Percentiles rank a stretch among this genome's conserved stretches.
Evolutionary conservation across 768 basidiomycete genomes (phyloP).

Genomic region (Clathrus columnatus): DNA sequence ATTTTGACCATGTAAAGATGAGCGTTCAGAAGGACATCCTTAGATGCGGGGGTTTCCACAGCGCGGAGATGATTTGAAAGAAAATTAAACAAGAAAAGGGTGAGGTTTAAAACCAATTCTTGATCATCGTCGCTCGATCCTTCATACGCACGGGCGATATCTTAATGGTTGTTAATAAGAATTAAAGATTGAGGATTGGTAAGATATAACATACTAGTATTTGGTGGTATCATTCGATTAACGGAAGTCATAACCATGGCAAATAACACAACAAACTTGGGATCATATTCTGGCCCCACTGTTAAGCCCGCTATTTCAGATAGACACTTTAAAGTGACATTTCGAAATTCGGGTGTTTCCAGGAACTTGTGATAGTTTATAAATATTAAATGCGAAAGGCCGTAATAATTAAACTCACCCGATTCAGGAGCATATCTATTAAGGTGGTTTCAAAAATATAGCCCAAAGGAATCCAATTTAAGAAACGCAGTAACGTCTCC

Average conservation of each 20-base stretch:
- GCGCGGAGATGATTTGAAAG: constrained; percentile 36
- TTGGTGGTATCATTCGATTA: constrained; percentile 37
- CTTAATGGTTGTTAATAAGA: constrained; percentile 16
- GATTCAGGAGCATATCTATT: constrained; percentile 35
- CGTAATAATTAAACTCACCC: constrained; percentile 23
- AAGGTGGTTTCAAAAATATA: constrained; percentile 44
- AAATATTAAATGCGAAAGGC: background rate
- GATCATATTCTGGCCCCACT: constrained; percentile 38
- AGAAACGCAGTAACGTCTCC: constrained; percentile 38
- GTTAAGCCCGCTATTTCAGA: constrained; percentile 39
- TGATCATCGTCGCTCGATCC: constrained; percentile 36
- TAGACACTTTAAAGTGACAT: constrained; percentile 40
- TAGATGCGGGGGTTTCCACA: constrained; percentile 35
- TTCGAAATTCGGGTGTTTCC: constrained; percentile 39
- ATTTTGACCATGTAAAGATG: constrained; percentile 43
- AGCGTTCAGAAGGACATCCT: constrained; percentile 38
- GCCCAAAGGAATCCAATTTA: constrained; percentile 45
- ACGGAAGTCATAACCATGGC: constrained; percentile 35
- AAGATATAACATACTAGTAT: constrained; percentile 24
- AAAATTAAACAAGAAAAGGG: constrained; percentile 43
- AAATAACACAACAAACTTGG: constrained; percentile 40
- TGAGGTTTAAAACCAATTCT: constrained; percentile 40
- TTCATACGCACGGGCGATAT: constrained; percentile 35
- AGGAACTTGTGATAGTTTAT: constrained; percentile 29
- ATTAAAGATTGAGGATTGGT: background rate